Base-by-base conservation (phyloP, 768 basidiomycete species). In the Boletus eberwhitei region DNA sequence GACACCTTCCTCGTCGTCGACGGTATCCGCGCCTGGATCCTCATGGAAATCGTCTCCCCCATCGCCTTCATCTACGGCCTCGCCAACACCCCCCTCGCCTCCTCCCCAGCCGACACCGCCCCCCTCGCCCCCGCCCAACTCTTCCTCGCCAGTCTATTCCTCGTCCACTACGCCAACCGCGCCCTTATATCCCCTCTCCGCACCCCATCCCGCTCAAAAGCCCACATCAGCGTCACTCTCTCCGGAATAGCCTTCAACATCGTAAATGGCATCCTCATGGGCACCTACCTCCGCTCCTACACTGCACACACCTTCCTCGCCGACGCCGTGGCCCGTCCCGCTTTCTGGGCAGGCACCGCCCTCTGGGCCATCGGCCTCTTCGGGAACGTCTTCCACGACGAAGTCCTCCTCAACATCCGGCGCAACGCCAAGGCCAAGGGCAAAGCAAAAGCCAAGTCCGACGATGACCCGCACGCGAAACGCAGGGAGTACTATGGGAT, bases 301-400 rank as follows among this genome's bases (percentile, higher is more conserved):
- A 58, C 69, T 36, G 79, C 84, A 0, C 71, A 75, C 17, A 57
- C 73, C 8, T 81, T 76, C 63, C 74, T 84, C 40, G 54, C 57
- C 0, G 59, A 57, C 8, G 69, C 74, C 7, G 64, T 66, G 31
- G 32, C 53, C 13, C 71, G 72, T 8, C 69, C 77, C 16, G 64
- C 61, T 1, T 93, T 93, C 72, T 86, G 83, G 75, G 36, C 71
- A 4, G 90, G 90, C 3, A 64, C 90, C 13, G 63, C 54, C 1
- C 63, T 94, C 3, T 98, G 92, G 88, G 74, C 75, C 0, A 34
- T 74, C 0, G 96, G 96, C 0, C 79, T 94, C 40, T 72, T 66
- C 0, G 90, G 92, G 0, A 98, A 98, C 71, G 74, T 97, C 32
- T 74, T 80, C 34, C 94, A 97, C 70, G 96, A 98, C 72, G 94